These are phyloP conservation scores for Aurifilum marmelostoma DNA, from an alignment of 2,329 filamentous ascomycete genomes.

Conservation along the genomic window DNA sequence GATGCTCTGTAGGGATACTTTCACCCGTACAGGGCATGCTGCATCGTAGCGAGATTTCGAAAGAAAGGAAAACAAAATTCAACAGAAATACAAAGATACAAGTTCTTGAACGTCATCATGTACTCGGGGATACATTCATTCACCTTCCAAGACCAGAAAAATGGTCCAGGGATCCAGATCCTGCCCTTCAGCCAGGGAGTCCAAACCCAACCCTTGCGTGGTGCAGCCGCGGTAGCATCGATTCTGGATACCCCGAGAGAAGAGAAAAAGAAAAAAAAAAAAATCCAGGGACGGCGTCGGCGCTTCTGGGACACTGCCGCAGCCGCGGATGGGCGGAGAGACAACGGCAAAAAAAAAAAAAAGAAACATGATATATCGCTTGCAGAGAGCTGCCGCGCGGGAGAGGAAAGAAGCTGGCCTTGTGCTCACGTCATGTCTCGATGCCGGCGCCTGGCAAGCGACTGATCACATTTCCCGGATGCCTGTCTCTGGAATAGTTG, in stretches of 20 bases:
- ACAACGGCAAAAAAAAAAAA: too few species aligned
- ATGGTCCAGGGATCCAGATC: neutral
- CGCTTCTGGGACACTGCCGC: neutral
- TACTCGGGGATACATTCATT: too few species aligned
- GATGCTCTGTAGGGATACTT: neutral
- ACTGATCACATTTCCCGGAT: neutral
- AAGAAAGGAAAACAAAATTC: neutral
- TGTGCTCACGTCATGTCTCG: neutral
- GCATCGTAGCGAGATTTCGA: neutral
- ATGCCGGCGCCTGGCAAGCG: neutral
- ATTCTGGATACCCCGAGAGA: neutral
- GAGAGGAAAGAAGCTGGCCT: neutral
- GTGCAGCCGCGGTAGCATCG: neutral
- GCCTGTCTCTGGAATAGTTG: neutral
- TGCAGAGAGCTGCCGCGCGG: conserved; percentile 1
- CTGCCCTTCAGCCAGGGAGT: neutral
- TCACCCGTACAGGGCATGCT: neutral
- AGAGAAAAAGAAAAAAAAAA: too few species aligned
- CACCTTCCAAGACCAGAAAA: neutral
- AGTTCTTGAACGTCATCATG: neutral
- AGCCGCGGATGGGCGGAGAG: neutral
- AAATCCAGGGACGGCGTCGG: neutral
- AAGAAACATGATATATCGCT: neutral
- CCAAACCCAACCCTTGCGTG: neutral
- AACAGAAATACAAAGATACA: neutral